Conservation (phyloP, 73 alveolate genomes). For the Paramecium pentaurelia region DNA sequence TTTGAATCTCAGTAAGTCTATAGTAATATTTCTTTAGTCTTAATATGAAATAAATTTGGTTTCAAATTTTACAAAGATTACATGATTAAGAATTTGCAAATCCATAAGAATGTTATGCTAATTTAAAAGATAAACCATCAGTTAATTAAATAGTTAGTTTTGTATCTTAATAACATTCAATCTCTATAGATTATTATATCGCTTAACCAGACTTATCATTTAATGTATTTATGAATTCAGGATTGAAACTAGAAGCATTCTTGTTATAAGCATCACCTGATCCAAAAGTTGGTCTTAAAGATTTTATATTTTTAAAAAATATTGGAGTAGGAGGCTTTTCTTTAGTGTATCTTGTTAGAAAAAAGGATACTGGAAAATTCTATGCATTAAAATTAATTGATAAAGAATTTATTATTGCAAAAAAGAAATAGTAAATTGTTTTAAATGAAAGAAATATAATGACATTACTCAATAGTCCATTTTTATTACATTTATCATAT, state of each 20-base stretch:
- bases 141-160: constrained; percentile 24
- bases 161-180: not conserved
- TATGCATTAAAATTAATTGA: constrained; percentile 80
- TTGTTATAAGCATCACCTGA: not conserved
- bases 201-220: not conserved
- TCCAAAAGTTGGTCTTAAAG: constrained; percentile 49
- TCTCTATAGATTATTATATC: constrained; percentile 31
- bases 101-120: constrained; percentile 26
- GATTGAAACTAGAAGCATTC: constrained; percentile 41
- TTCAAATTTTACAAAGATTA: not conserved
- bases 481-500: constrained; percentile 72
- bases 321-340: constrained; percentile 93
- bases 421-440: constrained; percentile 64
- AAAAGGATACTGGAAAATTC: constrained; percentile 83
- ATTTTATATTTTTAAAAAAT: constrained; percentile 64
- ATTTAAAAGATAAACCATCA: constrained; percentile 26
- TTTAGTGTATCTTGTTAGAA: constrained; percentile 74
- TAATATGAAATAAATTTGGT: constrained; percentile 22
- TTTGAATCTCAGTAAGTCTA: not conserved
- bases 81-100: constrained; percentile 30
- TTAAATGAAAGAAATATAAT: constrained; percentile 68
- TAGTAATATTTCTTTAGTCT: not conserved
- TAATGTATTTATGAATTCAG: not conserved
- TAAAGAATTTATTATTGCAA: constrained; percentile 70
- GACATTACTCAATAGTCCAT: constrained; percentile 67